Base-by-base conservation (phyloP, 768 basidiomycete genomes). In the Boletus rubropictus region DNA sequence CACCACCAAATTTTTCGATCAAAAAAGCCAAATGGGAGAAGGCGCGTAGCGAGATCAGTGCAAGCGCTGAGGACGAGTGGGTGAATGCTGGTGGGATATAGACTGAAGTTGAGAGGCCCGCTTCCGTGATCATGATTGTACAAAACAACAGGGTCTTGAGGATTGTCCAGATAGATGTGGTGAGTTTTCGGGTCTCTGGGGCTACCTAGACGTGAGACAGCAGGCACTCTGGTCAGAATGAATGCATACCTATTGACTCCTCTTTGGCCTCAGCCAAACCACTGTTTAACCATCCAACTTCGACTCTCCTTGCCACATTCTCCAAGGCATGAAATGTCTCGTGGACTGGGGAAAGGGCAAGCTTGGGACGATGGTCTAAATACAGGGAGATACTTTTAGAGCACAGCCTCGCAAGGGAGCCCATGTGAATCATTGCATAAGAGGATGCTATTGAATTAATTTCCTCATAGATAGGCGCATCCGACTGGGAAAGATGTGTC, bases 91-190 rank as follows among this genome's bases (percentile, higher is more conserved):
- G 74, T 8, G 75, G 70, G 20, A 77, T 59, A 58, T 77, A 87
- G 21, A 82, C 65, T 5, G 78, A 64, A 2, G 78, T 65, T 7
- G 75, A 74, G 18, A 90, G 71, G 8, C 79, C 69, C 6, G 80
- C 72, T 50, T 89, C 83, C 4, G 78, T 67, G 18, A 90, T 63
- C 81, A 89, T 83, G 36, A 89, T 71, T 3, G 66, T 77, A 22
- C 78, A 76, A 64, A 91, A 91, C n/a, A 91, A 69, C 0, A 88
- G 61, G 0, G 82, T 86, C 64, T 89, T 91, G 57, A 89, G 72
- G 21, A 77, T 71, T 2, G 69, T 68, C 89, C 88, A 91, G 8
- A 82, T 70, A 21, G 72, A 65, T n/a, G 71, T 73, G 3, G 72
- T 61, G 17, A 78, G 49, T 21, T 72, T 69, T 25, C 69, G 73